Evolutionary conservation across 2,329 filamentous ascomycete species (phyloP).

Genomic region (Neurospora crassa): DNA sequence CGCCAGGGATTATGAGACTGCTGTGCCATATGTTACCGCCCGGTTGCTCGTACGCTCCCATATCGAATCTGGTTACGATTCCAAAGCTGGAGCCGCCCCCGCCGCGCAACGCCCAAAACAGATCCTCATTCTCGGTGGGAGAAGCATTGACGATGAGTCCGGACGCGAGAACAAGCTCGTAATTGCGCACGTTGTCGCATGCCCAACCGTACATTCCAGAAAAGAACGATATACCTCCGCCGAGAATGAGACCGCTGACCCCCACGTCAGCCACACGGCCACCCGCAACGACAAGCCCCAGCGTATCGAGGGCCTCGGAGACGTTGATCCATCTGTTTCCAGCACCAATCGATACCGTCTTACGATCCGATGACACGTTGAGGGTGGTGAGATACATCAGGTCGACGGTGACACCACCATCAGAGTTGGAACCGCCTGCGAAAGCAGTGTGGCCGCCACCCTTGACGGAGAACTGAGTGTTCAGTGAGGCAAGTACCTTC

Average conservation of each 20-base stretch:
- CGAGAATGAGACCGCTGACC: slow-evolving; percentile 34
- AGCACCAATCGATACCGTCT: slow-evolving; percentile 30
- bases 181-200: slow-evolving; percentile 35
- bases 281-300: slow-evolving; percentile 31
- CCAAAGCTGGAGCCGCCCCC: slow-evolving; percentile 16
- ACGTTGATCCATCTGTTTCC: slow-evolving; percentile 36
- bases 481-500: slow-evolving; percentile 11
- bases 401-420: slow-evolving; percentile 31
- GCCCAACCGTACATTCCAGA: slow-evolving; percentile 34
- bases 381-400: slow-evolving; percentile 30
- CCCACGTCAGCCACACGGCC: slow-evolving; percentile 33
- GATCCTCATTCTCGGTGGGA: slow-evolving; percentile 24
- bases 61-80: slow-evolving; percentile 15
- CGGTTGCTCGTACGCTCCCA: slow-evolving; percentile 8
- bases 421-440: slow-evolving; percentile 31
- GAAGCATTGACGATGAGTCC: slow-evolving; percentile 35
- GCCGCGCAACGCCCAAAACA: slow-evolving; percentile 29
- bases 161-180: slow-evolving; percentile 37
- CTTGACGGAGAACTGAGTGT: slow-evolving; percentile 36
- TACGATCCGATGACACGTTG: slow-evolving; percentile 22
- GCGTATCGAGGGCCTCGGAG: slow-evolving; percentile 28
- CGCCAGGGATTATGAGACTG: slow-evolving; percentile 33
- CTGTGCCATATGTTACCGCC: slow-evolving; percentile 19
- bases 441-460: slow-evolving; percentile 42
- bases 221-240: slow-evolving; percentile 41